A percentile compares a stretch with the other conserved stretches of the same genome.
Evolutionary conservation across 768 basidiomycete genomes (phyloP).

Genomic region (Boletus vinaceobasis): DNA sequence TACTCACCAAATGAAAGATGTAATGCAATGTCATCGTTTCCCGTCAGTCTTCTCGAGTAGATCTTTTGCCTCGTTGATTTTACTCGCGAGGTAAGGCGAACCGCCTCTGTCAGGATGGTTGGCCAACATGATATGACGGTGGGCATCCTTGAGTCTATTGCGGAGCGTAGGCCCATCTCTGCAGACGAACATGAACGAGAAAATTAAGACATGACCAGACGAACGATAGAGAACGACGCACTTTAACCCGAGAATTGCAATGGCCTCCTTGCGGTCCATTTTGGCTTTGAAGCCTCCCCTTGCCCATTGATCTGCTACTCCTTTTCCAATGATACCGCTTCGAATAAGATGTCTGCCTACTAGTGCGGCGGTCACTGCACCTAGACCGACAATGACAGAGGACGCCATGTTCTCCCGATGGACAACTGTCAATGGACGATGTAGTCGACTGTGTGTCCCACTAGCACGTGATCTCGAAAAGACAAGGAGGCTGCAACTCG

Average conservation of each 20-base stretch:
- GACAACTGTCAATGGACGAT: too few relatives aligned
- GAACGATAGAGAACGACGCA: constrained; percentile 38
- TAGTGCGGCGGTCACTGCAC: constrained; percentile 72
- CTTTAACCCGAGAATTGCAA: constrained; percentile 90
- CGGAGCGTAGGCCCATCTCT: constrained; percentile 83
- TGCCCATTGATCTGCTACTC: constrained; percentile 75
- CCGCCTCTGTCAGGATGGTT: constrained; percentile 99
- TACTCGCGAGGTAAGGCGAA: constrained; percentile 96
- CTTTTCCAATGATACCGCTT: constrained; percentile 55
- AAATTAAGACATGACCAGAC: neutral
- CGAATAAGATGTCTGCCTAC: constrained; percentile 70
- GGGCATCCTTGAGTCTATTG: constrained; percentile 87
- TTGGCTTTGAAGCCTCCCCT: constrained; percentile 93
- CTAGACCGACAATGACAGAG: constrained; percentile 70
- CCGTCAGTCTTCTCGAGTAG: constrained; percentile 78
- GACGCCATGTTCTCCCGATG: constrained; percentile 58
- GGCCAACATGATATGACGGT: constrained; percentile 94
- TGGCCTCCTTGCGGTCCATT: constrained; percentile 95
- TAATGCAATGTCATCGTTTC: constrained; percentile 29
- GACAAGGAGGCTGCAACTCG: too few relatives aligned
- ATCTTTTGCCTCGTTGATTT: constrained; percentile 99
- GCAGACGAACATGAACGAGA: constrained; percentile 2
- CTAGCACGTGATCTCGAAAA: constrained; percentile 10
- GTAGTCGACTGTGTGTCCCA: neutral
- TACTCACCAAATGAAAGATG: constrained; percentile 10